Evolutionary conservation across 345 rosid species (phyloP).

Genomic region (Lumnitzera littorea): DNA sequence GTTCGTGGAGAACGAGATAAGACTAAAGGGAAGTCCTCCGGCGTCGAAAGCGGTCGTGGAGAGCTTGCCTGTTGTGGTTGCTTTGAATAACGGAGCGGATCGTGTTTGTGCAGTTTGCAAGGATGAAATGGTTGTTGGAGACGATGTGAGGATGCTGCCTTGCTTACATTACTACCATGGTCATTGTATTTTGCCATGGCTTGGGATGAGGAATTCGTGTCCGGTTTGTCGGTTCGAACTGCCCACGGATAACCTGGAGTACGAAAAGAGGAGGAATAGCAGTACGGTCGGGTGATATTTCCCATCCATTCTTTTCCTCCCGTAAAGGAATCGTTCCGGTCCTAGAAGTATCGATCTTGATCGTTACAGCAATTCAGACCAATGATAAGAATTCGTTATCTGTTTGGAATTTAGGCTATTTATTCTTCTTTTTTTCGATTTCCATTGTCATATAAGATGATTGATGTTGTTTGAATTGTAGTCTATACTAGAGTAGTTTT

Average conservation of each 20-base stretch:
- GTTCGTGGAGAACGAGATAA: slow-evolving; percentile 2
- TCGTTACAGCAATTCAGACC: no score
- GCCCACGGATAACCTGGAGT: slow-evolving; percentile 11
- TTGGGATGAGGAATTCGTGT: slow-evolving; percentile 9
- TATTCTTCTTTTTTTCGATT: no score
- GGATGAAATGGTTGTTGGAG: slow-evolving; percentile 1
- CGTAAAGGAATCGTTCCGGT: no score
- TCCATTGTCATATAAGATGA: no score
- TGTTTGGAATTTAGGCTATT: no score
- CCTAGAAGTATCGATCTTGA: no score
- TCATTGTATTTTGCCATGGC: slow-evolving; percentile 5
- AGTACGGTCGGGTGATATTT: no score
- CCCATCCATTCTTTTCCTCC: no score
- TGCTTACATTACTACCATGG: slow-evolving; percentile 4
- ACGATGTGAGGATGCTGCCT: slow-evolving; percentile 2
- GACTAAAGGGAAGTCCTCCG: not conserved
- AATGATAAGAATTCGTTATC: no score
- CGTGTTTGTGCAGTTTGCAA: slow-evolving; percentile 6
- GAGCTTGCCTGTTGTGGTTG: slow-evolving; percentile 1
- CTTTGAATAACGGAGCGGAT: not conserved
- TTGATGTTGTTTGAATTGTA: no score
- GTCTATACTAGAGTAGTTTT: no score
- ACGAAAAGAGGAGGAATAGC: slow-evolving; percentile 7
- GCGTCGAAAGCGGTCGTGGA: slow-evolving; percentile 3
- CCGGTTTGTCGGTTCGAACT: slow-evolving; percentile 19